Percentiles rank a stretch among this genome's conserved stretches.
These are phyloP conservation scores for Scytalidium sp. DNA, from an alignment of 2,329 filamentous ascomycete species.

Conservation along the genomic window DNA sequence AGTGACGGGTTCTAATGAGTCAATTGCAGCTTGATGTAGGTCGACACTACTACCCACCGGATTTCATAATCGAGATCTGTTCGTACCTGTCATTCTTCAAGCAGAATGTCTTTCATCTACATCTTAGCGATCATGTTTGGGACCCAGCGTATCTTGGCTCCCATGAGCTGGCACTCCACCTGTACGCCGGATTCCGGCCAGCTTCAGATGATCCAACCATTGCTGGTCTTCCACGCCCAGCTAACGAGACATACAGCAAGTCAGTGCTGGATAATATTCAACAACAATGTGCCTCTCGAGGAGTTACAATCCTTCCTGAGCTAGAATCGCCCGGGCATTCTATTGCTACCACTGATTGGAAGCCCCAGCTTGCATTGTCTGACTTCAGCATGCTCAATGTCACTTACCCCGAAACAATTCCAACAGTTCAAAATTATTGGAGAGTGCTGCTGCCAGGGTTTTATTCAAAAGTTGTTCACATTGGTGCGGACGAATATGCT, in stretches of 20 bases:
- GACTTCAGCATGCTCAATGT: conserved; percentile 50
- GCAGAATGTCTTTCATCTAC: conserved; percentile 54
- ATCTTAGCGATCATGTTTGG: conserved; percentile 53
- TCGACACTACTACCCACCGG: conserved; percentile 50
- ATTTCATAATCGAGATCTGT: conserved; percentile 53
- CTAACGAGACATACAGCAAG: conserved; percentile 51
- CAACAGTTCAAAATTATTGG: conserved; percentile 49
- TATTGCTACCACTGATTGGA: conserved; percentile 54
- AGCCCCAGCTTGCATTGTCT: conserved; percentile 46
- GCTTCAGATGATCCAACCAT: conserved; percentile 45
- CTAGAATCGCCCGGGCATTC: conserved; percentile 57
- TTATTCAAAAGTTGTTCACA: conserved; percentile 48
- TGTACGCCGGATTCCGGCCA: conserved; percentile 53
- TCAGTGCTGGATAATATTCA: conserved; percentile 50
- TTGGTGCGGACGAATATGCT: conserved; percentile 53
- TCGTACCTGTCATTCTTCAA: conserved; percentile 58
- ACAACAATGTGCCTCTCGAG: conserved; percentile 44
- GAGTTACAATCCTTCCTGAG: conserved; percentile 54
- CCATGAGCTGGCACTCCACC: conserved; percentile 34
- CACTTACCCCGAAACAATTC: conserved; percentile 48
- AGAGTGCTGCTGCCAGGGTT: conserved; percentile 51
- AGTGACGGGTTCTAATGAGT: conserved; percentile 13
- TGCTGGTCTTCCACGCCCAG: conserved; percentile 42
- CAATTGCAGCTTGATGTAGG: conserved; percentile 42
- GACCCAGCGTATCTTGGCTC: conserved; percentile 44